Conservation (phyloP, 306 rosid genomes). For the Castanea crenata region DNA sequence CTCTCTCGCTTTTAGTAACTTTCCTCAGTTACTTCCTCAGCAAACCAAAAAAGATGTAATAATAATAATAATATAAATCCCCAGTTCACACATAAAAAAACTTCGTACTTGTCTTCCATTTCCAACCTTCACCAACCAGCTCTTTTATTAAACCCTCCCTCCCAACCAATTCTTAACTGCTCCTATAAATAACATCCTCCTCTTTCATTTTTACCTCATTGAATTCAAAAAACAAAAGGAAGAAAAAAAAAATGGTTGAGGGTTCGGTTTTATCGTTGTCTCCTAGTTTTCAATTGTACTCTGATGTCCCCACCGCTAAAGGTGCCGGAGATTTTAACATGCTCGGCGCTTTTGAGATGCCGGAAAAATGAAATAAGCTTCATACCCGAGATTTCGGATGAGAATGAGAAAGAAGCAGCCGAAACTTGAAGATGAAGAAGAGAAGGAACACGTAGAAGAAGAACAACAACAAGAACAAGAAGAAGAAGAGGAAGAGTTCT, state of each 20-base stretch:
- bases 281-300: constrained; percentile 7
- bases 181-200: neutral
- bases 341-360: constrained; percentile 11
- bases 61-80: neutral
- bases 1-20: neutral
- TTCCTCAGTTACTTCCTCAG: no score
- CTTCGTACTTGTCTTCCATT: neutral
- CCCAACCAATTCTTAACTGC: neutral
- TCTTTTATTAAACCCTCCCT: neutral
- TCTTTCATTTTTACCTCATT: neutral
- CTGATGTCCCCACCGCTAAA: constrained; percentile 6
- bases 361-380: neutral
- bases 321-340: constrained; percentile 37
- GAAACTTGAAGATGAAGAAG: neutral
- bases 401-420: neutral
- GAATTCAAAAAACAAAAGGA: neutral
- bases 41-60: no score
- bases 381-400: neutral
- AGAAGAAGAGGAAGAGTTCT: constrained; percentile 58
- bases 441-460: neutral
- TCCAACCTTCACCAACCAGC: neutral
- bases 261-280: constrained; percentile 22
- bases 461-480: neutral
- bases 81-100: neutral
- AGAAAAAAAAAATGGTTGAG: constrained; percentile 44